Evolutionary conservation across 2,329 filamentous ascomycete species (phyloP).

Genomic region (Capronia americana): DNA sequence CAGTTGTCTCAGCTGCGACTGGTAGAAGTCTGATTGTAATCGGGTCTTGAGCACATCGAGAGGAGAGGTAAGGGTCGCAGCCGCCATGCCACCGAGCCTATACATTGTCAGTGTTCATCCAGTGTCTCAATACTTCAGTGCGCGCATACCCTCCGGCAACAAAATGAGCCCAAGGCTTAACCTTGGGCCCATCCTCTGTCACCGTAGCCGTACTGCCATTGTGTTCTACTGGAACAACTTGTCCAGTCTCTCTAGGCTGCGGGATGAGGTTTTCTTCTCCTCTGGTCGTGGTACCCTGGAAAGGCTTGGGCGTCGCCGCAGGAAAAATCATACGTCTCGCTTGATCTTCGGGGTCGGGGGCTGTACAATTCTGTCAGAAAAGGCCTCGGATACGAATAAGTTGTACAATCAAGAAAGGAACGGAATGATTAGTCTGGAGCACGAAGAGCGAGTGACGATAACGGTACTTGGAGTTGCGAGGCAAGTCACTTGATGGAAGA

Average conservation of each 20-base stretch:
- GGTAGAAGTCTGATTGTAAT: conserved; percentile 93
- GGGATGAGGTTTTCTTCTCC: conserved; percentile 34
- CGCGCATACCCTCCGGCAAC: conserved; percentile 80
- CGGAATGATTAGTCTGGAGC: conserved; percentile 2
- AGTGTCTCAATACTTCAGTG: background rate
- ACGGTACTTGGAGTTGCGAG: background rate
- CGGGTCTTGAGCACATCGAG: conserved; percentile 94
- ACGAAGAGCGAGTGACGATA: conserved; percentile 7
- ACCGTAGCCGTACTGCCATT: conserved; percentile 36
- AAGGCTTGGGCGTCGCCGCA: conserved; percentile 35
- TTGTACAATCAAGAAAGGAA: conserved; percentile 17
- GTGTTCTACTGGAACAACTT: conserved; percentile 43
- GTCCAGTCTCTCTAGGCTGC: conserved; percentile 49
- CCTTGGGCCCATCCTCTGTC: conserved; percentile 50
- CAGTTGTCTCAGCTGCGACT: conserved; percentile 75
- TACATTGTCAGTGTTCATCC: conserved; percentile 28
- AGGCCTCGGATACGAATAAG: background rate
- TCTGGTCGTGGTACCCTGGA: conserved; percentile 34
- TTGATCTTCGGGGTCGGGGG: background rate
- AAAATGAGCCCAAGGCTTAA: conserved; percentile 89
- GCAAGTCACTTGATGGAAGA: background rate
- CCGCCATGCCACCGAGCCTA: conserved; percentile 87
- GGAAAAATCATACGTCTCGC: conserved; percentile 38
- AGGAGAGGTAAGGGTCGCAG: conserved; percentile 89
- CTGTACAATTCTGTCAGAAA: conserved; percentile 7